These are phyloP conservation scores for Hygrocybe coccinea DNA, from an alignment of 768 basidiomycete genomes.

Conservation along the genomic window DNA sequence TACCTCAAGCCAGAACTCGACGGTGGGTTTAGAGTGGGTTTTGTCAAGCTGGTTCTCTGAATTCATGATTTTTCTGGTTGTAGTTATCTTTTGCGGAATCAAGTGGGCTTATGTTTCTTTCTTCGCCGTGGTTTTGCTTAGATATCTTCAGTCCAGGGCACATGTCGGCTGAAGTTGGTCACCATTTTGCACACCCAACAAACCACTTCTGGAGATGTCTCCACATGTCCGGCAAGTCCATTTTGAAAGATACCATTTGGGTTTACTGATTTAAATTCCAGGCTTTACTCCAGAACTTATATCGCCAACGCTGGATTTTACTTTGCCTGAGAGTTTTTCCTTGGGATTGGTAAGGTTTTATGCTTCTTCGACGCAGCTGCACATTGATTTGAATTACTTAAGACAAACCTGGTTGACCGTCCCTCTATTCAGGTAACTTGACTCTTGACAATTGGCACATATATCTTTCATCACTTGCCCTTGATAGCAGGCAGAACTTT, in stretches of 20 bases:
- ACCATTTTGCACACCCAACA: constrained; percentile 74
- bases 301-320: constrained; percentile 53
- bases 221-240: constrained; percentile 52
- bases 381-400: background rate
- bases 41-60: background rate
- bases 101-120: constrained; percentile 46
- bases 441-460: background rate
- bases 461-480: background rate
- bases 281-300: constrained; percentile 55
- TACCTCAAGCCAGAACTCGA: constrained; percentile 50
- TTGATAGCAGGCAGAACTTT: constrained; percentile 51
- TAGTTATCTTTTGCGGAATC: constrained; percentile 82
- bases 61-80: background rate
- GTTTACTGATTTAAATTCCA: constrained; percentile 19
- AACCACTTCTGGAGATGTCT: constrained; percentile 84
- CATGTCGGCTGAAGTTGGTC: constrained; percentile 62
- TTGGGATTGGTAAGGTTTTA: constrained; percentile 57
- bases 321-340: constrained; percentile 52
- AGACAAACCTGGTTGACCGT: constrained; percentile 76
- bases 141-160: constrained; percentile 51
- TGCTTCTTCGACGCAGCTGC: background rate
- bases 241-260: background rate
- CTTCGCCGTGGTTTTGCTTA: background rate
- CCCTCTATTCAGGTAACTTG: constrained; percentile 56
- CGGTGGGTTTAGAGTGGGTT: constrained; percentile 34